A percentile compares a stretch with the other conserved stretches of the same genome.
phyloP scores from a whole-genome alignment of 768 basidiomycete species.

The Amanita subjunquillea region DNA sequence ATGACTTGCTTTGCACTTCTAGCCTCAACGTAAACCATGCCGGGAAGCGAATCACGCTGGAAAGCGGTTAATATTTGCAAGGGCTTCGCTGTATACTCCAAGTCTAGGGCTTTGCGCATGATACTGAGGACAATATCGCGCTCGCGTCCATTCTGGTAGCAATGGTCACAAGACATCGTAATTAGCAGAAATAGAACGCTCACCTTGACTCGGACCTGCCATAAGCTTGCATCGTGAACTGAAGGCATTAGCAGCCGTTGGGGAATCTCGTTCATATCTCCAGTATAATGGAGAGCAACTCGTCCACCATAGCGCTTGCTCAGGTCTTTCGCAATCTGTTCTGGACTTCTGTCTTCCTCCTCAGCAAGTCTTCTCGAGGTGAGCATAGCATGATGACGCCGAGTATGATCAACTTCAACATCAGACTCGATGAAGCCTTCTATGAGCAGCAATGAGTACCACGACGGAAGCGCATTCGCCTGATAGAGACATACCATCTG shows the following conservation, averaged over 20 bases:
- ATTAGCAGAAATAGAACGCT: slow-evolving; percentile 7
- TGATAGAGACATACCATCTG: slow-evolving; percentile 27
- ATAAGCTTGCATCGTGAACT: slow-evolving; percentile 89
- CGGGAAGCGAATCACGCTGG: slow-evolving; percentile 89
- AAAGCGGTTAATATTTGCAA: slow-evolving; percentile 90
- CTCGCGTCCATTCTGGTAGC: slow-evolving; percentile 73
- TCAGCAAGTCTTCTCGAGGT: slow-evolving; percentile 60
- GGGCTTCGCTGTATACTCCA: slow-evolving; percentile 68
- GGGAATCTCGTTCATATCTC: slow-evolving; percentile 89
- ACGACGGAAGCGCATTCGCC: background rate
- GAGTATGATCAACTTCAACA: slow-evolving; percentile 55
- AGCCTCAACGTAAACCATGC: slow-evolving; percentile 96
- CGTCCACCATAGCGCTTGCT: slow-evolving; percentile 67
- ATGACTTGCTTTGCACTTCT: slow-evolving; percentile 78
- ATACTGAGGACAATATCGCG: slow-evolving; percentile 89
- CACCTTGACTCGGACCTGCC: slow-evolving; percentile 93
- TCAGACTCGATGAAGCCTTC: slow-evolving; percentile 71
- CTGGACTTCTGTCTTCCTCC: slow-evolving; percentile 68
- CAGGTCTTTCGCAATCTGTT: slow-evolving; percentile 75
- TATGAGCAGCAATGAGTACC: slow-evolving; percentile 16
- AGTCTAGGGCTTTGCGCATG: slow-evolving; percentile 85
- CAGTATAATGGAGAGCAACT: slow-evolving; percentile 66
- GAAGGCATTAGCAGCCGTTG: slow-evolving; percentile 94
- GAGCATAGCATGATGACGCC: slow-evolving; percentile 58
- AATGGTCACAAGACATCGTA: background rate